Evolutionary conservation across 805 yeast species (phyloP).

Genomic region (Candida fluviatilis): DNA sequence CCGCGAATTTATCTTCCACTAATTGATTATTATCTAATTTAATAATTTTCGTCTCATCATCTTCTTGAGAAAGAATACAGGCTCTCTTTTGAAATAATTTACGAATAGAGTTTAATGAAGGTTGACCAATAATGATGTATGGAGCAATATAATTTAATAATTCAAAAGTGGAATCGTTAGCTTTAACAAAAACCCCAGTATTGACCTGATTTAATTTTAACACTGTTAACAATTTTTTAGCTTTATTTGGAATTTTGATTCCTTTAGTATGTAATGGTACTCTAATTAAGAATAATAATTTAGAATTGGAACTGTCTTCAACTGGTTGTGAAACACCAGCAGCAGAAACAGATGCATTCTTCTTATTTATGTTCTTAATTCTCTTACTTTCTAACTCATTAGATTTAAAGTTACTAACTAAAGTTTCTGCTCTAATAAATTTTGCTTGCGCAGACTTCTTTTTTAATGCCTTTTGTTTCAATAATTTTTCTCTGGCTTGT

Average conservation of each 20-base stretch:
- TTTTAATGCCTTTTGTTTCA: conserved; percentile 41
- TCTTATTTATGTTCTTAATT: conserved; percentile 56
- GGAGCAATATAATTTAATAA: conserved; percentile 67
- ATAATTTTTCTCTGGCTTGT: conserved; percentile 48
- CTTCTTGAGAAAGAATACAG: conserved; percentile 40
- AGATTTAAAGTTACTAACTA: conserved; percentile 63
- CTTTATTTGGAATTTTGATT: conserved; percentile 62
- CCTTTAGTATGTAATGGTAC: conserved; percentile 57
- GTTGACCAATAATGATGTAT: conserved; percentile 68
- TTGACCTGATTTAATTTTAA: conserved; percentile 58
- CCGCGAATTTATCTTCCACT: conserved; percentile 67
- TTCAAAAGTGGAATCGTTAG: conserved; percentile 55
- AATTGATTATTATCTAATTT: conserved; percentile 70
- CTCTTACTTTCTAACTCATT: conserved; percentile 66
- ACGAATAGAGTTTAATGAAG: conserved; percentile 70
- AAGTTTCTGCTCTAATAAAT: conserved; percentile 71
- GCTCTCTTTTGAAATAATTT: conserved; percentile 76
- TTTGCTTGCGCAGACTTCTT: conserved; percentile 42
- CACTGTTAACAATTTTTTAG: conserved; percentile 53
- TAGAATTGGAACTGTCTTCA: conserved; percentile 35
- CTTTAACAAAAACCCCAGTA: conserved; percentile 69
- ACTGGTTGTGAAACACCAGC: conserved; percentile 32
- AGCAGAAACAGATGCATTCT: conserved; percentile 27
- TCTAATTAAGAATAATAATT: conserved; percentile 63
- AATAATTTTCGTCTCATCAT: conserved; percentile 30